These are phyloP conservation scores for Baeospora myosura DNA, from an alignment of 1,284 basidiomycete species.

Conservation along the genomic window DNA sequence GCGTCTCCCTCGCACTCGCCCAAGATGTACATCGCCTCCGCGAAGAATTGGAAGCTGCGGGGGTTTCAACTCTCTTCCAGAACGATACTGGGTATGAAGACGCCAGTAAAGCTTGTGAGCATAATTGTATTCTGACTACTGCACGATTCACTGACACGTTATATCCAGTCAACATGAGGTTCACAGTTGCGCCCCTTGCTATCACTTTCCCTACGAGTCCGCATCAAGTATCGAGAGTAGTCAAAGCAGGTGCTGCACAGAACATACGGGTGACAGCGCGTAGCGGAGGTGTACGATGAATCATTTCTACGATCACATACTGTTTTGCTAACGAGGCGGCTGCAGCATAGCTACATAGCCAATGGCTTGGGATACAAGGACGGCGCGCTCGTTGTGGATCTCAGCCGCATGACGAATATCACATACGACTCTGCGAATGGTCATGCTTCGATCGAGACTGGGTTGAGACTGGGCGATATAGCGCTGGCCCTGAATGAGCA, in stretches of 20 bases:
- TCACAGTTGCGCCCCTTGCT: conserved; percentile 13
- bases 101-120: conserved; percentile 13
- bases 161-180: conserved; percentile 15
- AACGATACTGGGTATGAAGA: conserved; percentile 9
- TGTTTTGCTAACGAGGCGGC: not conserved
- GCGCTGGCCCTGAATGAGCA: not conserved
- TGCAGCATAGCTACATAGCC: conserved; percentile 35
- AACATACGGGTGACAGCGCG: conserved; percentile 17
- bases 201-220: conserved; percentile 16
- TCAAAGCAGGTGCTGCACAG: conserved; percentile 13
- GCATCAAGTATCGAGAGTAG: conserved; percentile 15
- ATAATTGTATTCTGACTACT: not conserved
- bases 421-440: not conserved
- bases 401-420: conserved; percentile 17
- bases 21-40: conserved; percentile 2
- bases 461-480: not conserved
- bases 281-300: conserved; percentile 19
- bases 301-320: not conserved
- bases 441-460: not conserved
- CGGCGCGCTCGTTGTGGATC: conserved; percentile 33
- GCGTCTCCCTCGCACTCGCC: not conserved
- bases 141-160: not conserved
- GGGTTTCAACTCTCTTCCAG: conserved; percentile 13
- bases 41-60: not conserved
- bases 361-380: conserved; percentile 34